These are phyloP conservation scores for Ichthyophthirius multifiliis DNA, from an alignment of 169 alveolate genomes.

Conservation along the genomic window DNA sequence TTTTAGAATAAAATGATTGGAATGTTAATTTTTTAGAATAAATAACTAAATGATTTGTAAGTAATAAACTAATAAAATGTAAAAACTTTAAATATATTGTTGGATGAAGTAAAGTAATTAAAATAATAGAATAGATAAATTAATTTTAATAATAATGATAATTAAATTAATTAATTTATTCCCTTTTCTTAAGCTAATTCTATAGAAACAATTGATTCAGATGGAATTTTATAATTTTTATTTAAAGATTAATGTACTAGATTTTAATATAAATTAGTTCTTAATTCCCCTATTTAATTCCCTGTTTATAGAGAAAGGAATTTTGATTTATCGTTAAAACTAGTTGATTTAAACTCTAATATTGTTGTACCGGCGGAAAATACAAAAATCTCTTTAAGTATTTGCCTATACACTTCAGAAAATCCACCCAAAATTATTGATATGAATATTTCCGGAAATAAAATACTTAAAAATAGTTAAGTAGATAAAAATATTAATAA, in stretches of 20 bases:
- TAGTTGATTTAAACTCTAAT: not conserved
- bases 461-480: not conserved
- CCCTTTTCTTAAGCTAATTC: not conserved
- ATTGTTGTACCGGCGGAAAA: not conserved
- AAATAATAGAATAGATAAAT: too few relatives aligned
- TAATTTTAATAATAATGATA: too few relatives aligned
- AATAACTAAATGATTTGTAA: too few relatives aligned
- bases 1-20: too few relatives aligned
- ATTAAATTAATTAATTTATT: too few relatives aligned
- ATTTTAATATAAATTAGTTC: not conserved
- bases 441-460: not conserved
- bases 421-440: not conserved
- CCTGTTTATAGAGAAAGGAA: not conserved
- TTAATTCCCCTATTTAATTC: not conserved
- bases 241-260: not conserved
- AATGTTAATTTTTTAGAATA: too few relatives aligned
- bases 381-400: not conserved
- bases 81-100: too few relatives aligned
- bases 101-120: too few relatives aligned
- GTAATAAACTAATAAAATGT: too few relatives aligned
- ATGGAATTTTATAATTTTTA: not conserved
- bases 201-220: not conserved
- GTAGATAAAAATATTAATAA: not conserved
- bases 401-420: not conserved
- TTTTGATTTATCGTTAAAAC: not conserved